Evolutionary conservation across 768 basidiomycete species (phyloP).

Genomic region (Vararia minispora): DNA sequence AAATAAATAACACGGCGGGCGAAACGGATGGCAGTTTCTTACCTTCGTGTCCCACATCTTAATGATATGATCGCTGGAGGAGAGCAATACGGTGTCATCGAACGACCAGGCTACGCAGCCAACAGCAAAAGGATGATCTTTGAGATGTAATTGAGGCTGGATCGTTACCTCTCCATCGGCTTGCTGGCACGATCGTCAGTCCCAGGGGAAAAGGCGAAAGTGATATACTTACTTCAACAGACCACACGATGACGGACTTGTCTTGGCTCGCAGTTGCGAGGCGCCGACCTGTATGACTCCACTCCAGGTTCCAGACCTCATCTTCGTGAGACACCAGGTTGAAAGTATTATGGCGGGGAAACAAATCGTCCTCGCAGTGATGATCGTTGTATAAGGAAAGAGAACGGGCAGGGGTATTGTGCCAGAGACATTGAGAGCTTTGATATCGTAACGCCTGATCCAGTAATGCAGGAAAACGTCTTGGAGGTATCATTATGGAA

Average conservation of each 20-base stretch:
- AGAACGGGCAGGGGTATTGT: conserved; percentile 54
- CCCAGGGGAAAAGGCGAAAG: conserved; percentile 3
- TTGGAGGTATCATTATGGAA: conserved; percentile 85
- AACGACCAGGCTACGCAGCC: conserved; percentile 87
- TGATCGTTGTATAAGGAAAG: conserved; percentile 88
- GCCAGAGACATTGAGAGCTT: conserved; percentile 73
- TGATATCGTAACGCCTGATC: conserved; percentile 80
- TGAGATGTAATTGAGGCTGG: conserved; percentile 46
- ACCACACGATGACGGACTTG: conserved; percentile 83
- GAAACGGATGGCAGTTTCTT: conserved; percentile 14
- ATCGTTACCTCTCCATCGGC: conserved; percentile 35
- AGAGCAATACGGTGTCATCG: conserved; percentile 76
- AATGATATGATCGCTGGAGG: conserved; percentile 70
- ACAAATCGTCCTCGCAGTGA: conserved; percentile 65
- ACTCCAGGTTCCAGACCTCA: conserved; percentile 93
- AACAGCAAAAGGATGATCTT: conserved; percentile 71
- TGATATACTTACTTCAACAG: conserved; percentile 50
- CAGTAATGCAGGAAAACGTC: conserved; percentile 75
- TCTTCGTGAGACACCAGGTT: conserved; percentile 80
- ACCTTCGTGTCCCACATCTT: conserved; percentile 90
- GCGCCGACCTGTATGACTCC: conserved; percentile 82
- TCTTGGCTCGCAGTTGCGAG: conserved; percentile 88
- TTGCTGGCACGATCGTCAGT: conserved; percentile 19
- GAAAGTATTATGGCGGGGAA: conserved; percentile 79
- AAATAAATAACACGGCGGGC: too few species aligned